Percentiles rank a stretch among this genome's conserved stretches.
phyloP scores from a whole-genome alignment of 805 yeast genomes.

The Candida fluviatilis region DNA sequence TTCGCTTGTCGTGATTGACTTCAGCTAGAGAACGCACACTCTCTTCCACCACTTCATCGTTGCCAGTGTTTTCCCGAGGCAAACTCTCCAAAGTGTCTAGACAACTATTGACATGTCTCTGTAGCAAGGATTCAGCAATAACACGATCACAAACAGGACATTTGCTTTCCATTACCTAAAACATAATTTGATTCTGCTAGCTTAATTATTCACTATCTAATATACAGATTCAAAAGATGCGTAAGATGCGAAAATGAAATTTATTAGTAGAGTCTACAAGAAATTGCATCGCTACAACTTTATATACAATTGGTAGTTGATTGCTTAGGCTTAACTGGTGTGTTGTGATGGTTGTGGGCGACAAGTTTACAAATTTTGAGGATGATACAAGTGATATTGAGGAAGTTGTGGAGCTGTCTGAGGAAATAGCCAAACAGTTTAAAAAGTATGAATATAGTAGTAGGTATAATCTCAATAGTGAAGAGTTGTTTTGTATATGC shows the following conservation, averaged over 20 bases:
- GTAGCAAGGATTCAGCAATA: constrained; percentile 22
- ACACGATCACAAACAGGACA: constrained; percentile 36
- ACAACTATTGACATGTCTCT: constrained; percentile 39
- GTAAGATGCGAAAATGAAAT: not conserved
- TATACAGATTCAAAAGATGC: too few relatives aligned
- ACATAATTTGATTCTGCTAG: too few relatives aligned
- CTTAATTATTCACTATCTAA: too few relatives aligned
- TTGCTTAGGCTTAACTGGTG: not conserved
- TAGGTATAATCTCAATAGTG: constrained; percentile 46
- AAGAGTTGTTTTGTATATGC: constrained; percentile 74
- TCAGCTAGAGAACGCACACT: too few relatives aligned
- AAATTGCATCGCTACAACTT: too few relatives aligned
- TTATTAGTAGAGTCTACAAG: too few relatives aligned
- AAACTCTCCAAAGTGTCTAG: constrained; percentile 26
- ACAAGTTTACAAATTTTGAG: not conserved
- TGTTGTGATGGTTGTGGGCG: not conserved
- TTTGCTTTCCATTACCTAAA: constrained; percentile 10
- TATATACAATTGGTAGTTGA: too few relatives aligned
- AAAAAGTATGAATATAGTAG: constrained; percentile 32
- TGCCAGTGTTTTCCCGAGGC: not conserved
- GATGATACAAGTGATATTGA: constrained; percentile 1
- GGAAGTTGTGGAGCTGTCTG: constrained; percentile 20
- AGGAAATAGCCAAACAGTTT: constrained; percentile 33
- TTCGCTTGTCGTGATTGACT: not conserved
- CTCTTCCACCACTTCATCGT: not conserved